phyloP scores from a whole-genome alignment of 805 yeast species.

The Pichia nanzhaoensis region DNA sequence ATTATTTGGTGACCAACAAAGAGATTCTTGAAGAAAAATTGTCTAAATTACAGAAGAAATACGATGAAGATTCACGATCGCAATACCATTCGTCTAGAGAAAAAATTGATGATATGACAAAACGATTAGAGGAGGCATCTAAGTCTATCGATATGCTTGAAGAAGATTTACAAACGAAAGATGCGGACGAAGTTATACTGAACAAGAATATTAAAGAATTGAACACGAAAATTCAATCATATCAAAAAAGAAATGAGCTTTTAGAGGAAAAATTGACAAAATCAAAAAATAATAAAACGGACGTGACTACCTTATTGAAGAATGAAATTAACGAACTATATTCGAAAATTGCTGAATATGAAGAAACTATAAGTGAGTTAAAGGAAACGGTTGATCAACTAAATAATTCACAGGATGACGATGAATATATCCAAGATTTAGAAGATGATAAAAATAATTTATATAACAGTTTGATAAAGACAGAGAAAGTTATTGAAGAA shows the following conservation, averaged over 20 bases:
- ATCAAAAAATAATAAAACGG: background rate
- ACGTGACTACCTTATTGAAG: slow-evolving; percentile 1
- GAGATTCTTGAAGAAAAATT: slow-evolving; percentile 1
- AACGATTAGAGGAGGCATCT: slow-evolving; percentile 12
- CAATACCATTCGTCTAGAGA: background rate
- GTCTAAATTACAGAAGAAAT: slow-evolving; percentile 1
- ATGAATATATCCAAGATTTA: slow-evolving; percentile 27
- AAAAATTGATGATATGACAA: slow-evolving; percentile 9
- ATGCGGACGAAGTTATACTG: background rate
- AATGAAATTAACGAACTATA: slow-evolving; percentile 11
- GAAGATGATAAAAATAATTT: slow-evolving; percentile 18
- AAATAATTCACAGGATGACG: slow-evolving; percentile 12
- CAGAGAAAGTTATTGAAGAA: background rate
- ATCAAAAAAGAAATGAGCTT: background rate
- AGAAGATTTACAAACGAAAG: slow-evolving; percentile 10
- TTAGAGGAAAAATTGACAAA: background rate
- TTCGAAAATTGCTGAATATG: slow-evolving; percentile 13
- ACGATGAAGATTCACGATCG: slow-evolving; percentile 1
- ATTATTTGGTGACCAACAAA: slow-evolving; percentile 1
- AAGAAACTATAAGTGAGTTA: background rate
- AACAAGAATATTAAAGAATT: slow-evolving; percentile 9
- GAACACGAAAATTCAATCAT: slow-evolving; percentile 5
- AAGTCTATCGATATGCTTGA: slow-evolving; percentile 14
- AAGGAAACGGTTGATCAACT: slow-evolving; percentile 17
- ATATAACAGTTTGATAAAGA: slow-evolving; percentile 4